Conservation (phyloP, 78 protist genomes). For the Dictyostelium intermedium region DNA sequence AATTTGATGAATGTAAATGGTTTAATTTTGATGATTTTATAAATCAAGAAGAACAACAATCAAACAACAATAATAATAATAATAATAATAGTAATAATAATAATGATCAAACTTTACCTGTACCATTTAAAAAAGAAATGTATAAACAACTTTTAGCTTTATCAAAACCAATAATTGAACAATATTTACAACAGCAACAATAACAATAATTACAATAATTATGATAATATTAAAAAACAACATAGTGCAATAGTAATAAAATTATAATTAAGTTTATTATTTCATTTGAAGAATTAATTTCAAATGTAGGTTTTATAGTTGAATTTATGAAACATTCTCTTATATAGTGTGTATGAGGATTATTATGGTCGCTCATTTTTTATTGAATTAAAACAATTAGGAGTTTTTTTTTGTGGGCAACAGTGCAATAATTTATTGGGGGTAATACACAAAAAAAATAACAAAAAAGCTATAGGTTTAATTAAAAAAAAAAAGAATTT, state of each 20-base stretch:
- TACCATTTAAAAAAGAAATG: slow-evolving; percentile 47
- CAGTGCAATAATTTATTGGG: too few relatives aligned
- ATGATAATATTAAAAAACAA: too few relatives aligned
- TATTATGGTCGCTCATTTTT: too few relatives aligned
- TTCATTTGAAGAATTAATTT: neutral
- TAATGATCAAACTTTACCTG: neutral
- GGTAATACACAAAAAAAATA: too few relatives aligned
- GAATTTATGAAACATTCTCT: too few relatives aligned
- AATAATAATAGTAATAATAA: too few relatives aligned
- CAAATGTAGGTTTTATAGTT: neutral
- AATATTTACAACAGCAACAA: neutral
- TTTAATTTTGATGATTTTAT: neutral
- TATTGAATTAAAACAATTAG: too few relatives aligned
- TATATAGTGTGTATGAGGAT: too few relatives aligned
- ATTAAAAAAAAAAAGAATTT: too few relatives aligned
- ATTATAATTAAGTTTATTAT: neutral
- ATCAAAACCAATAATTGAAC: neutral
- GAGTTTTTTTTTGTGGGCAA: too few relatives aligned
- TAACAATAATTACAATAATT: neutral
- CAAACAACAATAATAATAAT: too few relatives aligned
- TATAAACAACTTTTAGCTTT: slow-evolving; percentile 5
- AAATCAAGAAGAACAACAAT: neutral
- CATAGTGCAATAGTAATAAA: neutral
- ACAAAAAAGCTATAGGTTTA: too few relatives aligned
- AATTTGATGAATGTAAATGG: slow-evolving; percentile 38